phyloP scores from a whole-genome alignment of 169 alveolate species.

The Plasmodium billcollinsi region DNA sequence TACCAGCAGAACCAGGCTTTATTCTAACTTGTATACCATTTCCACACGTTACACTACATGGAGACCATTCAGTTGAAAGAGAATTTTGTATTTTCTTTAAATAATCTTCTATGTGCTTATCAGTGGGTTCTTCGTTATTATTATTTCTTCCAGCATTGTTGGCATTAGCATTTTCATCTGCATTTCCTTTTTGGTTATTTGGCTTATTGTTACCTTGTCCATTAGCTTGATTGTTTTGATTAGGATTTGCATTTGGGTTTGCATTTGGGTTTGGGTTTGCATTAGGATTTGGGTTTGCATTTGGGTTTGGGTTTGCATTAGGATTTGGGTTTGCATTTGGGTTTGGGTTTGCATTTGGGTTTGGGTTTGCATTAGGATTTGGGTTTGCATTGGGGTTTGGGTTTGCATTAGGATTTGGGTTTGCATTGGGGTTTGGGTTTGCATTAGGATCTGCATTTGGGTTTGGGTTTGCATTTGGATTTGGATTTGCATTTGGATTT shows the following conservation, averaged over 20 bases:
- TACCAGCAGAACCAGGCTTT: not conserved
- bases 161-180: not conserved
- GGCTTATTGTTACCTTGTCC: not conserved
- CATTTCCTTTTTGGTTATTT: not conserved
- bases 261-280: not conserved
- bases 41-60: slow-evolving; percentile 74
- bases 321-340: not conserved
- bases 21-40: slow-evolving; percentile 36
- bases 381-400: not conserved
- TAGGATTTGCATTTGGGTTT: not conserved
- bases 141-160: not conserved
- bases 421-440: no score
- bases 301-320: not conserved
- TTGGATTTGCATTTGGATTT: no score
- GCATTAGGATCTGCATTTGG: no score
- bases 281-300: not conserved
- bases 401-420: no score
- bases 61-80: slow-evolving; percentile 35
- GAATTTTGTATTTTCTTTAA: not conserved
- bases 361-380: not conserved
- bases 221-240: not conserved
- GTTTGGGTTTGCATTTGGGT: not conserved
- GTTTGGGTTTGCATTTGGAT: no score
- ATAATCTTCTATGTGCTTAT: slow-evolving; percentile 8
- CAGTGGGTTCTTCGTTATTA: slow-evolving; percentile 4